Percentiles rank a stretch among this genome's conserved stretches.
Evolutionary conservation across 2,329 filamentous ascomycete species (phyloP).

Genomic region (Diatrype stigma): DNA sequence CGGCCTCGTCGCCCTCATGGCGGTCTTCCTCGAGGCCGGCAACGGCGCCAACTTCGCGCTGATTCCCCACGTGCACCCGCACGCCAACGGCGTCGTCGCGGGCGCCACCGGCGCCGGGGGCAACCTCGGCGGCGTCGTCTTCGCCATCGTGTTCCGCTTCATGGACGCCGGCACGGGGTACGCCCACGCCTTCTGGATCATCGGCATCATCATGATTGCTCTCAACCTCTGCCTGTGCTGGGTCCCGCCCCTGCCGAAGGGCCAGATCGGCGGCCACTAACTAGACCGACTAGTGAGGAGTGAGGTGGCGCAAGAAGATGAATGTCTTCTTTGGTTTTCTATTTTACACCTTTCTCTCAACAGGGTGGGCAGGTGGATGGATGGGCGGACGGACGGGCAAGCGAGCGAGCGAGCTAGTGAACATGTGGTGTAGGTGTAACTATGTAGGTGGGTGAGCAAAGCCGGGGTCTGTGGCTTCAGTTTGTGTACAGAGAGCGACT

Average conservation of each 20-base stretch:
- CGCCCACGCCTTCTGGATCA: slow-evolving; percentile 72
- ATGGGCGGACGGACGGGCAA: too few species aligned
- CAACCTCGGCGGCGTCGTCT: slow-evolving; percentile 81
- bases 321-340: too few species aligned
- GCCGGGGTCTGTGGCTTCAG: too few species aligned
- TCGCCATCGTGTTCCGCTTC: slow-evolving; percentile 80
- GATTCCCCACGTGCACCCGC: slow-evolving; percentile 80
- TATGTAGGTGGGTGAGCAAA: too few species aligned
- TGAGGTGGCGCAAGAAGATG: too few species aligned
- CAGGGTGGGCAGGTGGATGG: too few species aligned
- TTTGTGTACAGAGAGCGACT: too few species aligned
- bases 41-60: slow-evolving; percentile 86
- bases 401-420: too few species aligned
- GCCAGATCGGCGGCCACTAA: slow-evolving; percentile 44
- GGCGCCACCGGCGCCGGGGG: slow-evolving; percentile 76
- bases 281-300: too few species aligned
- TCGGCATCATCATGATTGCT: slow-evolving; percentile 69
- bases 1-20: slow-evolving; percentile 71
- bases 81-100: slow-evolving; percentile 73
- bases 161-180: slow-evolving; percentile 59
- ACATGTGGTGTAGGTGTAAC: too few species aligned
- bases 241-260: slow-evolving; percentile 52
- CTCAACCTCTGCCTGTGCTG: slow-evolving; percentile 61
- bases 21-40: slow-evolving; percentile 77
- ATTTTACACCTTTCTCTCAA: too few species aligned